Conservation (phyloP, 306 rosid species). For the Cucurbita ficifolia region DNA sequence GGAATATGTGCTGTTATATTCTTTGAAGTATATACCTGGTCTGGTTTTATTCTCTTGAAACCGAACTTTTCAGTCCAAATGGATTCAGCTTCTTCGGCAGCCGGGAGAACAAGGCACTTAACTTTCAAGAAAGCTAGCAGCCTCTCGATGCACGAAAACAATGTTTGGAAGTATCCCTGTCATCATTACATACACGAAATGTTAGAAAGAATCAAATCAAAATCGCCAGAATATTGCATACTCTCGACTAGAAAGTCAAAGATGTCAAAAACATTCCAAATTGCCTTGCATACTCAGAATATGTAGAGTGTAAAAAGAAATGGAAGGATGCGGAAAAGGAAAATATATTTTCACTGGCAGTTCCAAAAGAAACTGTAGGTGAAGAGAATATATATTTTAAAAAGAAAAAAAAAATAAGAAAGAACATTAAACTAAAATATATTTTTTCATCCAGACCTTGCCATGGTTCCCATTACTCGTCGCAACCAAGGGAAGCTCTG, state of each 20-base stretch:
- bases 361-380: background rate
- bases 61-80: conserved; percentile 86
- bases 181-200: background rate
- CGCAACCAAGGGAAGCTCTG: conserved; percentile 90
- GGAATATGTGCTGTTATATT: background rate
- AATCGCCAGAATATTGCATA: background rate
- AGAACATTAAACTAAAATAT: no score
- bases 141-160: conserved; percentile 81
- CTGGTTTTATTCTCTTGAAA: conserved; percentile 56
- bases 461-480: conserved; percentile 73
- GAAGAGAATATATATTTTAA: background rate
- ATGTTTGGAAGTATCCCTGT: conserved; percentile 90
- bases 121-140: conserved; percentile 64
- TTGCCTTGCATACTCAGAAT: background rate
- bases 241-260: background rate
- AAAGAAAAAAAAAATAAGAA: background rate
- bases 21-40: conserved; percentile 37
- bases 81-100: conserved; percentile 87
- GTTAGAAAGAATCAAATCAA: background rate
- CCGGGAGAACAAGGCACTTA: conserved; percentile 74
- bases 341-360: background rate
- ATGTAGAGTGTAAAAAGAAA: background rate
- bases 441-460: conserved; percentile 32
- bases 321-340: background rate
- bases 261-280: background rate